These are phyloP conservation scores for Maudiozyma serrabonitensis DNA, from an alignment of 805 yeast species.

Conservation along the genomic window DNA sequence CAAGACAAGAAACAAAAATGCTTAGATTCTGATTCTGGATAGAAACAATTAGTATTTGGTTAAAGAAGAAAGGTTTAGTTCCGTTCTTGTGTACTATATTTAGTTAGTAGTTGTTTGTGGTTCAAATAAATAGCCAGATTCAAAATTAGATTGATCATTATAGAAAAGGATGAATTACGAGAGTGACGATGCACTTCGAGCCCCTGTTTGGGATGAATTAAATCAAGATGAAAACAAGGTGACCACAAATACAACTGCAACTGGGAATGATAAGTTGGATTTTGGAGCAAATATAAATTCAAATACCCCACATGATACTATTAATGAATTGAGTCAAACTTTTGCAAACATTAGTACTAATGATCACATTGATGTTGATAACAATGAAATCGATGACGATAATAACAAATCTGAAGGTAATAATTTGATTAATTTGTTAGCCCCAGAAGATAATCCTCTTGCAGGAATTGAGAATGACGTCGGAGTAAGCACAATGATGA, in stretches of 20 bases:
- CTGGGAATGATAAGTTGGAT: not conserved
- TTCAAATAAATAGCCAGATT: too few relatives aligned
- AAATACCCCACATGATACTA: not conserved
- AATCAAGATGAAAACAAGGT: conserved; percentile 1
- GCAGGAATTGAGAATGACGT: conserved; percentile 35
- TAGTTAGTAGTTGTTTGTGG: too few relatives aligned
- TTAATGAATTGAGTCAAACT: conserved; percentile 11
- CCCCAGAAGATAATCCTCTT: conserved; percentile 30
- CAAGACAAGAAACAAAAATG: too few relatives aligned
- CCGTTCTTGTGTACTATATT: too few relatives aligned
- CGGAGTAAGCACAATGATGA: conserved; percentile 3
- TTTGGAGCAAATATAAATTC: not conserved
- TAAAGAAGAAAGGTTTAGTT: too few relatives aligned
- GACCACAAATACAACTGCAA: not conserved
- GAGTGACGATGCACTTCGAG: conserved; percentile 24
- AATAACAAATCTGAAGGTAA: conserved; percentile 7
- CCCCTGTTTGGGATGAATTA: conserved; percentile 30
- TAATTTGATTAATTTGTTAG: conserved; percentile 10
- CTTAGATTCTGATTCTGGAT: too few relatives aligned
- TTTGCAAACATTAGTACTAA: conserved; percentile 8
- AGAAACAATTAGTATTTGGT: too few relatives aligned
- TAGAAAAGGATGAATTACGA: conserved; percentile 15
- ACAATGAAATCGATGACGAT: conserved; percentile 10
- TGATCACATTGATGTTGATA: conserved; percentile 1
- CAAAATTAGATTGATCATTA: too few relatives aligned